phyloP scores from a whole-genome alignment of 108 stramenopile genomes.

The Nitzschia sp. region DNA sequence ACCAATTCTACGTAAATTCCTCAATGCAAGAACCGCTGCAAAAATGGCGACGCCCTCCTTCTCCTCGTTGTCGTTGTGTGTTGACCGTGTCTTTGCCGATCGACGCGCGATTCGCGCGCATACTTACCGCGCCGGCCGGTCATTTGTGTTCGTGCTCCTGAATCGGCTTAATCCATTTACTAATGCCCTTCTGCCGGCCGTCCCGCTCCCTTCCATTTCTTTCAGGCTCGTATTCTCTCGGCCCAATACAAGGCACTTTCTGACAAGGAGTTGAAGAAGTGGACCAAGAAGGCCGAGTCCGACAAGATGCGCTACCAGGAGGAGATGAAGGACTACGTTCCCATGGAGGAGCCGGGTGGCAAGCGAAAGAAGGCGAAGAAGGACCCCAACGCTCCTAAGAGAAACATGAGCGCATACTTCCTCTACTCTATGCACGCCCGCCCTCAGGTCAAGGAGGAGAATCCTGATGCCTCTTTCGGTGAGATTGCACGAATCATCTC shows the following conservation, averaged over 20 bases:
- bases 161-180: not conserved
- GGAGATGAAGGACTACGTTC: constrained; percentile 83
- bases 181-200: too few species aligned
- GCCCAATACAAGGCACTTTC: constrained; percentile 67
- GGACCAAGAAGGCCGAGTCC: constrained; percentile 77
- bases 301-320: constrained; percentile 87
- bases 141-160: not conserved
- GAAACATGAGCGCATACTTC: constrained; percentile 80
- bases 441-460: constrained; percentile 64
- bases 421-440: constrained; percentile 72
- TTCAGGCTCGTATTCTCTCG: constrained; percentile 65
- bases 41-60: not conserved
- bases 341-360: constrained; percentile 59
- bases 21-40: not conserved
- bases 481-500: constrained; percentile 77
- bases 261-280: constrained; percentile 72
- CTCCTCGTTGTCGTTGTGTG: not conserved
- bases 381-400: constrained; percentile 81
- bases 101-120: constrained; percentile 20
- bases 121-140: not conserved
- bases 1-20: constrained; percentile 28
- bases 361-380: constrained; percentile 57
- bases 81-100: constrained; percentile 1
- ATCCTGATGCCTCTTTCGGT: constrained; percentile 76
- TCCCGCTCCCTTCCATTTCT: not conserved